Evolutionary conservation across 1,284 basidiomycete species (phyloP).

Genomic region (Pisolithus thermaeus): DNA sequence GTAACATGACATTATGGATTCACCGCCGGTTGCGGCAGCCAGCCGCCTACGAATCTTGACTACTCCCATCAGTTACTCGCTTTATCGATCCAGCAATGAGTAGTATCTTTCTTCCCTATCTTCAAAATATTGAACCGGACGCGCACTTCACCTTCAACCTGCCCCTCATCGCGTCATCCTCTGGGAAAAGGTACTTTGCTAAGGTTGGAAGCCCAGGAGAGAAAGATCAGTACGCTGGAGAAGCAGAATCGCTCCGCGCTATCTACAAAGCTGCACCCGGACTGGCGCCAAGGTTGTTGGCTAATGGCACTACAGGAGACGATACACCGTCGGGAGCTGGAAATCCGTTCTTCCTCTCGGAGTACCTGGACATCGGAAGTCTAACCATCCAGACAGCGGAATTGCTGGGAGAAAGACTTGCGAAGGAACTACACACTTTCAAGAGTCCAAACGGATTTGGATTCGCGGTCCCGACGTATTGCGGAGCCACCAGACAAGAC

Average conservation of each 20-base stretch:
- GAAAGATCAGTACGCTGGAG: conserved; percentile 62
- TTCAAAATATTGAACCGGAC: conserved; percentile 44
- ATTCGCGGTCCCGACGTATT: conserved; percentile 74
- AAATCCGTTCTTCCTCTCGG: conserved; percentile 64
- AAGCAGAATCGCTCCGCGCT: conserved; percentile 65
- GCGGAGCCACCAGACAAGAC: conserved; percentile 69
- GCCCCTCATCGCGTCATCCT: conserved; percentile 51
- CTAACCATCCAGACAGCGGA: conserved; percentile 43
- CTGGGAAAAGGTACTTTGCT: conserved; percentile 53
- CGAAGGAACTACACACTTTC: conserved; percentile 56
- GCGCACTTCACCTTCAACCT: conserved; percentile 42
- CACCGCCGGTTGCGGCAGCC: neutral
- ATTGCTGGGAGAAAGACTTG: conserved; percentile 57
- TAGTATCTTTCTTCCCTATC: conserved; percentile 35
- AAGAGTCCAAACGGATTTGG: conserved; percentile 60
- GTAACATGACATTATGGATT: neutral
- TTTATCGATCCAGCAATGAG: conserved; percentile 13
- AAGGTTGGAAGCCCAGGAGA: conserved; percentile 51
- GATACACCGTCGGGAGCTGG: conserved; percentile 30
- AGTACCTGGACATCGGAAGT: conserved; percentile 60
- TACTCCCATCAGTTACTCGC: neutral
- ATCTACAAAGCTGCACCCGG: conserved; percentile 62
- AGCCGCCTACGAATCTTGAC: neutral
- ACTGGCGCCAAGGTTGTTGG: conserved; percentile 59
- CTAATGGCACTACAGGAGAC: conserved; percentile 39